Percentiles rank a stretch among this genome's conserved stretches.
These are phyloP conservation scores for Prunus fruticosa DNA, from an alignment of 306 rosid species.

Conservation along the genomic window DNA sequence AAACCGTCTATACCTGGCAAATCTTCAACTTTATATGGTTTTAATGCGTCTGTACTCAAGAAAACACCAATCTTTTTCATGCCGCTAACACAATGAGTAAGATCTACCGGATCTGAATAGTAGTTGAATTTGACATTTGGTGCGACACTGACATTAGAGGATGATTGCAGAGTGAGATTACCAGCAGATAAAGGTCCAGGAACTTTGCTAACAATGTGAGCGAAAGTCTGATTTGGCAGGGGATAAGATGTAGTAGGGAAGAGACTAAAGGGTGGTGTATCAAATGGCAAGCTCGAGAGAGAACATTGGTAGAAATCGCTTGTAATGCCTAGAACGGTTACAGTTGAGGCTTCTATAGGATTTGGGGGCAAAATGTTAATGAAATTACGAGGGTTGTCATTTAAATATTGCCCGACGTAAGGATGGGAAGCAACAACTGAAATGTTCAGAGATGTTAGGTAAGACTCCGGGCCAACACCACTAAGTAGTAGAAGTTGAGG, in stretches of 20 bases:
- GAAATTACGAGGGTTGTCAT: slow-evolving; percentile 26
- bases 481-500: slow-evolving; percentile 31
- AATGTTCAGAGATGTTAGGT: slow-evolving; percentile 22
- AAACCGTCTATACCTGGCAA: not conserved
- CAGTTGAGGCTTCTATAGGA: not conserved
- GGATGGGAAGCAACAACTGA: slow-evolving; percentile 14
- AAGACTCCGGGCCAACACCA: slow-evolving; percentile 14
- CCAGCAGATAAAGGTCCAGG: slow-evolving; percentile 10
- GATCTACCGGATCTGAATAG: slow-evolving; percentile 8
- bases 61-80: not conserved
- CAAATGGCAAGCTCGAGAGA: not conserved
- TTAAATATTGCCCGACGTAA: slow-evolving; percentile 21
- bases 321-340: not conserved
- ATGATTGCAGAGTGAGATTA: not conserved
- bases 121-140: slow-evolving; percentile 20
- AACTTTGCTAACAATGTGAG: not conserved
- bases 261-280: not conserved
- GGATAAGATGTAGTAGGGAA: too few species aligned
- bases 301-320: not conserved
- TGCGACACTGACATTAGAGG: not conserved
- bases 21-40: slow-evolving; percentile 1
- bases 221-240: not conserved
- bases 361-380: slow-evolving; percentile 8
- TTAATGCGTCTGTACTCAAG: not conserved
- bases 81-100: slow-evolving; percentile 4